These are phyloP conservation scores for Nicotiana attenuata DNA, from an alignment of 257 asterid genomes.

Conservation along the genomic window DNA sequence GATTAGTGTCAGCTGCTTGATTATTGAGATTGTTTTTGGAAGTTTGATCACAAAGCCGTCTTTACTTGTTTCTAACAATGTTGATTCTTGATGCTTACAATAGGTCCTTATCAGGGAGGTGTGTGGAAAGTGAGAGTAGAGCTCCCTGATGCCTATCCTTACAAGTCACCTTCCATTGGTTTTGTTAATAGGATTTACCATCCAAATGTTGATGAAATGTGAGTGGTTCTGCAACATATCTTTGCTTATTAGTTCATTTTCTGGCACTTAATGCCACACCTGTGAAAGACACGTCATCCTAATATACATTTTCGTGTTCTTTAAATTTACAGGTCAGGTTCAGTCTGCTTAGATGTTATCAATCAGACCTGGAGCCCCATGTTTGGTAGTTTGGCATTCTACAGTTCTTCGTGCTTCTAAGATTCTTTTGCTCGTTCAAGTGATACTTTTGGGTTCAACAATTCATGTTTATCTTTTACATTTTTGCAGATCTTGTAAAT, in stretches of 20 bases:
- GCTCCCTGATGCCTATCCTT: slow-evolving; percentile 88
- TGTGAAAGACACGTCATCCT: neutral
- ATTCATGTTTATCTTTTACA: neutral
- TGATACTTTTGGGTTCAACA: neutral
- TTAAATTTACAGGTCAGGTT: slow-evolving; percentile 66
- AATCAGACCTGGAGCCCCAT: slow-evolving; percentile 97
- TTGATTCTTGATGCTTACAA: slow-evolving; percentile 20
- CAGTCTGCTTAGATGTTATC: slow-evolving; percentile 90
- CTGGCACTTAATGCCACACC: neutral
- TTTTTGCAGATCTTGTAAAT: slow-evolving; percentile 67
- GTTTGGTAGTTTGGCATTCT: slow-evolving; percentile 51
- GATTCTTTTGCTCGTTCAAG: neutral
- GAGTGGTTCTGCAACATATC: slow-evolving; percentile 29
- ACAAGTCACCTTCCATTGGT: slow-evolving; percentile 86
- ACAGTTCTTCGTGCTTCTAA: neutral
- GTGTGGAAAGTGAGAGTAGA: slow-evolving; percentile 83
- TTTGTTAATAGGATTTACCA: slow-evolving; percentile 84
- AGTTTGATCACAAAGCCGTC: neutral
- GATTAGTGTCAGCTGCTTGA: slow-evolving; percentile 13
- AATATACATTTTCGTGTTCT: neutral
- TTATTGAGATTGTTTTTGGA: neutral
- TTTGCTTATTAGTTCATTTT: neutral
- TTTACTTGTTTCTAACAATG: neutral
- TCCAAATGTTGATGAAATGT: slow-evolving; percentile 94
- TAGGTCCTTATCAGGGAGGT: slow-evolving; percentile 91